Evolutionary conservation across 1,284 basidiomycete genomes (phyloP), one percentile per base, ranked within the genome.

Genomic region (Apiotrichum sp.): DNA sequence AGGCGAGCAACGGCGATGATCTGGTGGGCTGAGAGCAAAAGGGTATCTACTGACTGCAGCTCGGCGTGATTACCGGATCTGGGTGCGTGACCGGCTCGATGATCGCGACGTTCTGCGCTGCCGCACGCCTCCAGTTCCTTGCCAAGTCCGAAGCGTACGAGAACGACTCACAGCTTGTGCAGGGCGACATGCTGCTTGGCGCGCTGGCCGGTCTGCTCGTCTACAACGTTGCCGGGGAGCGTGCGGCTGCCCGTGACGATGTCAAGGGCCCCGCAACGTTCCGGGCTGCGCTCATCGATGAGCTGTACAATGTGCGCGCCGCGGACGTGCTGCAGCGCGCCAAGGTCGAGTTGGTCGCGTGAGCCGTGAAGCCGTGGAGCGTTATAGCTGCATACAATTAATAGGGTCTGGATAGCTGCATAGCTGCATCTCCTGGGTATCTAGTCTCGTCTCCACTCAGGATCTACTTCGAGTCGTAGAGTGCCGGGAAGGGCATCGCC

Each of bases 191-290:
- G 82, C 77, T 95, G 38, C 63, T 83, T 10, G 89, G 82, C 6
- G 83, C 90, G 0, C 77, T 90, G 11, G 83, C 85, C 53, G 91
- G 89, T 1, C 82, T 93, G 0, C 78, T 93, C 49, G 85, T 86
- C 0, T 79, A 93, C 66, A 95, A 86, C 2, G 78, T 96, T 38
- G 92, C 91, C 3, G 85, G 89, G 8, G 89, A 97, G 74, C 68
- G 85, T 6, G 92, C 93, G 0, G 87, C 84, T 0, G 73, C 73
- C n/a, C 79, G 85, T 45, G 66, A 77, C 1, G 83, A 86, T 57
- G 89, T 95, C 31, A 80, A 79, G 49, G 93, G 93, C 0, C 86
- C 90, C 4, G 91, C 90, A 43, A 89, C 90, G 0, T 96, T 97
- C 78, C 76, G 95, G 29, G 81, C 89, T 16, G 89, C 87, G 0